Conservation (phyloP, 331 rosid genomes). For the Malus hybrid region DNA sequence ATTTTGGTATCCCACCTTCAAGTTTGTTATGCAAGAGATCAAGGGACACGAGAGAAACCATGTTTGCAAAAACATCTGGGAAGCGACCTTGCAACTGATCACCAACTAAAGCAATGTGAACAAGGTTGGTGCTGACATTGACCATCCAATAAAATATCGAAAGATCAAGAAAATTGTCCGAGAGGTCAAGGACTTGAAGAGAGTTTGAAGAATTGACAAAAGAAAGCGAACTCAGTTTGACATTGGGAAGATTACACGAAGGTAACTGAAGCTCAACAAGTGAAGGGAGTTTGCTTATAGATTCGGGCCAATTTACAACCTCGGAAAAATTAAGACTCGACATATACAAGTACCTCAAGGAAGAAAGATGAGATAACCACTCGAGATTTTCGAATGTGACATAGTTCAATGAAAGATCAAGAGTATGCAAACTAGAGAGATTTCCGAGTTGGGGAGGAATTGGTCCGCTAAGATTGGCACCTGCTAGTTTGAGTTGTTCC, state of each 20-base stretch:
- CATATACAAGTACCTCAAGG: conserved; percentile 25
- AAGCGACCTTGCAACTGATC: conserved; percentile 2
- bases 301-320: conserved; percentile 6
- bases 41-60: conserved; percentile 21
- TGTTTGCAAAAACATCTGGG: conserved; percentile 17
- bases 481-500: conserved; percentile 11
- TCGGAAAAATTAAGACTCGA: neutral
- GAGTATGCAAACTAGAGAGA: conserved; percentile 21
- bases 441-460: conserved; percentile 25
- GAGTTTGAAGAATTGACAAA: conserved; percentile 10
- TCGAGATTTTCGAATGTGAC: conserved; percentile 8
- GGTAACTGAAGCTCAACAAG: conserved; percentile 13
- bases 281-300: conserved; percentile 10
- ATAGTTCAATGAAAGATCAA: conserved; percentile 13
- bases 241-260: conserved; percentile 7
- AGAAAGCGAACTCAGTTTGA: neutral
- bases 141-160: conserved; percentile 16
- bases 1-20: conserved; percentile 17
- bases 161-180: neutral
- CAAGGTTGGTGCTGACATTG: conserved; percentile 11
- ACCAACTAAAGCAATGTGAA: neutral
- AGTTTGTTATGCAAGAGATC: conserved; percentile 16
- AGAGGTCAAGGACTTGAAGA: conserved; percentile 8
- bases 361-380: conserved; percentile 32
- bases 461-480: neutral